These are phyloP conservation scores for Colletotrichum agaves DNA, from an alignment of 2,329 filamentous ascomycete genomes.

Conservation along the genomic window DNA sequence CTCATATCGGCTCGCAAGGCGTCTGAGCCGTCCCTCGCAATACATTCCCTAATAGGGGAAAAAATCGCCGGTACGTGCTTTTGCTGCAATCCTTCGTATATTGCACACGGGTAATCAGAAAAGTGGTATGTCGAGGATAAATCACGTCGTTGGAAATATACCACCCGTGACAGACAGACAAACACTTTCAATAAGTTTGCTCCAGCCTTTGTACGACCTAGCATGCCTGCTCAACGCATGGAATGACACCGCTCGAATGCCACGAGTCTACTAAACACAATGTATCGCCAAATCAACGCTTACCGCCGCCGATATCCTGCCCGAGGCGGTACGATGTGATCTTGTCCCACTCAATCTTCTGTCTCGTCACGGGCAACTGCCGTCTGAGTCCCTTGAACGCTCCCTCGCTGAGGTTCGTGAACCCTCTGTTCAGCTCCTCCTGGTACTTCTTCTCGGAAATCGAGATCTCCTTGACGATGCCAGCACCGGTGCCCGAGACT, in stretches of 20 bases:
- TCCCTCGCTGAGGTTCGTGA: slow-evolving; percentile 88
- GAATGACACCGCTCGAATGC: slow-evolving; percentile 15
- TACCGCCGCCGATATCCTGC: slow-evolving; percentile 80
- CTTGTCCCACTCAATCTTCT: slow-evolving; percentile 99
- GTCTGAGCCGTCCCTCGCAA: slow-evolving; percentile 4
- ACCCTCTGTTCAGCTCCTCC: slow-evolving; percentile 93
- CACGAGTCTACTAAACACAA: slow-evolving; percentile 12
- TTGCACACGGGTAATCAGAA: neutral
- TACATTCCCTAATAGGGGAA: slow-evolving; percentile 17
- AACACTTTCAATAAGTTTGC: too few species aligned
- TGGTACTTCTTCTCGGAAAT: slow-evolving; percentile 90
- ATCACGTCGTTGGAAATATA: neutral
- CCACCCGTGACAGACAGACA: slow-evolving; percentile 5
- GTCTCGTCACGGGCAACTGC: slow-evolving; percentile 94
- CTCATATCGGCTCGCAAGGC: slow-evolving; percentile 8
- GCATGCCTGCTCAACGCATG: slow-evolving; percentile 9
- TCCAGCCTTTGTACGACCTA: neutral
- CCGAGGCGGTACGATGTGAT: slow-evolving; percentile 90
- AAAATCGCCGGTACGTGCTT: neutral
- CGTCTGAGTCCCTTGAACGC: slow-evolving; percentile 93
- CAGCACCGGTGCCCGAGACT: slow-evolving; percentile 71
- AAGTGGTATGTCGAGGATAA: neutral
- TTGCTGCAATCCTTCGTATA: neutral
- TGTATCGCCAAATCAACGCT: slow-evolving; percentile 52
- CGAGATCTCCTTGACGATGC: slow-evolving; percentile 82